Evolutionary conservation across 441 rosid species (phyloP).

Genomic region (Populus trichocarpa): DNA sequence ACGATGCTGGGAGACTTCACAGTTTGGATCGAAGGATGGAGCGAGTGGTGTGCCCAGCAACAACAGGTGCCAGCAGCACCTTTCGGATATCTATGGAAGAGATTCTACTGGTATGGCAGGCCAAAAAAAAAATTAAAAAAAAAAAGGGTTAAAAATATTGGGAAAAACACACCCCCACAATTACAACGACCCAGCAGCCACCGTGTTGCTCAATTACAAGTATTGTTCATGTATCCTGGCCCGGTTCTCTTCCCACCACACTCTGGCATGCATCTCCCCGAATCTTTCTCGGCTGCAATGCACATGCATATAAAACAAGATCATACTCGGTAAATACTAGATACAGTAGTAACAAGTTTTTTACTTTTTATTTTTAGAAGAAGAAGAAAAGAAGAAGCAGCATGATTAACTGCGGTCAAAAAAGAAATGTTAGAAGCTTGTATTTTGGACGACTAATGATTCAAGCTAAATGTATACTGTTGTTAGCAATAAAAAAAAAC

Average conservation of each 20-base stretch:
- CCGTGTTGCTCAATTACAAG: constrained; percentile 33
- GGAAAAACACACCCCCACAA: constrained; percentile 25
- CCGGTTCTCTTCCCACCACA: constrained; percentile 99
- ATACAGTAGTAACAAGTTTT: neutral
- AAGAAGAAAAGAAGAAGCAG: neutral
- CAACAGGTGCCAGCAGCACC: constrained; percentile 33
- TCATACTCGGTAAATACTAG: neutral
- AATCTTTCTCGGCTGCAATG: constrained; percentile 86
- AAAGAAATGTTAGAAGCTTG: neutral
- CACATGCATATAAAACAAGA: neutral
- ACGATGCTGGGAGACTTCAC: constrained; percentile 15
- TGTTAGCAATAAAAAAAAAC: neutral
- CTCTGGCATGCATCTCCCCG: constrained; percentile 93
- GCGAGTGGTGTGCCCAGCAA: constrained; percentile 11
- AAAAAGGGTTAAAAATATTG: neutral
- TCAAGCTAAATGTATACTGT: neutral
- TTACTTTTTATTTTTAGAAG: neutral
- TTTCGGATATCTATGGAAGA: constrained; percentile 25
- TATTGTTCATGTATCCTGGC: constrained; percentile 87
- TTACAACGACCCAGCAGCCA: constrained; percentile 14
- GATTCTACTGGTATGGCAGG: constrained; percentile 22
- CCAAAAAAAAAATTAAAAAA: neutral
- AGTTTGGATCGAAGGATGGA: constrained; percentile 9
- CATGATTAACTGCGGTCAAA: neutral
- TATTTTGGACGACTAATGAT: neutral